Conservation (phyloP, 2,329 filamentous ascomycete species). For the Ceratocystis albifundus region DNA sequence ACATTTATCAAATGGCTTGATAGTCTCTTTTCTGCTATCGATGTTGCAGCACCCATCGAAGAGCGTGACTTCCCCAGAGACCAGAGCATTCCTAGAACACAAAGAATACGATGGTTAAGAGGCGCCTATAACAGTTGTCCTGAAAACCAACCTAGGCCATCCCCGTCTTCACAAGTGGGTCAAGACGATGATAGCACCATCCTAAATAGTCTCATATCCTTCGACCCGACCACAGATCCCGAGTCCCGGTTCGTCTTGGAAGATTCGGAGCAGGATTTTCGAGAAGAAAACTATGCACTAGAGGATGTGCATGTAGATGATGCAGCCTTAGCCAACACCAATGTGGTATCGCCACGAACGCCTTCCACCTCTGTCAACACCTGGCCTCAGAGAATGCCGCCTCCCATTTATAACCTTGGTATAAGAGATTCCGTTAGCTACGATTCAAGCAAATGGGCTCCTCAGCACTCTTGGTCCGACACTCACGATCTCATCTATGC, state of each 20-base stretch:
- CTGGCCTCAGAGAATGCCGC: neutral
- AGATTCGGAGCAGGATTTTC: slow-evolving; percentile 22
- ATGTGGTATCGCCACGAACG: slow-evolving; percentile 25
- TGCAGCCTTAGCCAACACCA: slow-evolving; percentile 6
- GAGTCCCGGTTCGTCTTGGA: slow-evolving; percentile 16
- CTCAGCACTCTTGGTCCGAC: slow-evolving; percentile 43
- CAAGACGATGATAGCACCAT: neutral
- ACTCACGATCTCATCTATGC: slow-evolving; percentile 49
- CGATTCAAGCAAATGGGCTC: slow-evolving; percentile 45
- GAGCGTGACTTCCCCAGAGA: slow-evolving; percentile 54
- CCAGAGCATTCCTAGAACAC: slow-evolving; percentile 49
- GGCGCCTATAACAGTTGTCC: slow-evolving; percentile 28
- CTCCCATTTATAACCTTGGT: slow-evolving; percentile 29
- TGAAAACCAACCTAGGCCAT: slow-evolving; percentile 28
- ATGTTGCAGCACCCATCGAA: slow-evolving; percentile 58
- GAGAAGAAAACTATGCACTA: slow-evolving; percentile 25
- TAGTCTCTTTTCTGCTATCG: slow-evolving; percentile 58
- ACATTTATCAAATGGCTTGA: slow-evolving; percentile 60
- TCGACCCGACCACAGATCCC: neutral
- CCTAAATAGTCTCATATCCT: neutral
- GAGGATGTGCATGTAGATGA: slow-evolving; percentile 14
- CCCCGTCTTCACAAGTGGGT: neutral
- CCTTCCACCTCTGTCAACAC: slow-evolving; percentile 17
- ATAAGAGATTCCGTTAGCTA: slow-evolving; percentile 37
- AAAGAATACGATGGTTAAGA: slow-evolving; percentile 41